Conservation (phyloP, 1,284 basidiomycete species). For the Blastosporella zonata region DNA sequence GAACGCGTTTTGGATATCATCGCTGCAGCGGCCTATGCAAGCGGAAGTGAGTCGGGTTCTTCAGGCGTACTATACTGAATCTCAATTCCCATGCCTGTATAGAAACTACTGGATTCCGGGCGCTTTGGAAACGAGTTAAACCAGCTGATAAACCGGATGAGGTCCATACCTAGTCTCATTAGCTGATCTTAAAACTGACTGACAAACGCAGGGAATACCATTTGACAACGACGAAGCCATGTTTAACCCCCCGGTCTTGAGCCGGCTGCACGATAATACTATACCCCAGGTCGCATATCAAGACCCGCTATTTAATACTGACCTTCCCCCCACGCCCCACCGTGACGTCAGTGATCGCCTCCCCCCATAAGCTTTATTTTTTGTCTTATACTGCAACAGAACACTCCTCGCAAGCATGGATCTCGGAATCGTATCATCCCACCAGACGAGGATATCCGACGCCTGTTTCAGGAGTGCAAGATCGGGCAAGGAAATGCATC, state of each 20-base stretch:
- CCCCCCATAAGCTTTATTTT: no score
- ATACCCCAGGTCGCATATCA: constrained; percentile 27
- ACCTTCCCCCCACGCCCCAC: constrained; percentile 25
- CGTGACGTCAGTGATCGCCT: constrained; percentile 19
- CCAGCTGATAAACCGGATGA: constrained; percentile 68
- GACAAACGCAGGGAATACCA: constrained; percentile 52
- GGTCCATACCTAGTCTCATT: constrained; percentile 15
- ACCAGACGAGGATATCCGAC: constrained; percentile 71
- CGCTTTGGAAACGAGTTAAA: constrained; percentile 68
- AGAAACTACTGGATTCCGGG: constrained; percentile 48
- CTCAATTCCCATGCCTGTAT: constrained; percentile 15
- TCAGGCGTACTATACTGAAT: not conserved
- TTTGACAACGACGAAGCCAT: constrained; percentile 73
- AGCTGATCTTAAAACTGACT: not conserved
- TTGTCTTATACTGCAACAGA: constrained; percentile 17
- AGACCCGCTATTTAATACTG: constrained; percentile 26
- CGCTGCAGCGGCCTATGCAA: constrained; percentile 68
- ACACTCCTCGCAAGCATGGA: constrained; percentile 31
- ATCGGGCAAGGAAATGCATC: constrained; percentile 70
- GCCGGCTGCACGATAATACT: constrained; percentile 27
- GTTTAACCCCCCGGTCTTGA: constrained; percentile 60
- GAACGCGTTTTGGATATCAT: constrained; percentile 71
- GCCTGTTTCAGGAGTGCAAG: constrained; percentile 76
- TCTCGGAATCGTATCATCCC: constrained; percentile 60
- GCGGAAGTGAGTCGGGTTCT: constrained; percentile 31